Base-by-base conservation (phyloP, 2,329 filamentous ascomycete genomes). In the Botrytis medusae region DNA sequence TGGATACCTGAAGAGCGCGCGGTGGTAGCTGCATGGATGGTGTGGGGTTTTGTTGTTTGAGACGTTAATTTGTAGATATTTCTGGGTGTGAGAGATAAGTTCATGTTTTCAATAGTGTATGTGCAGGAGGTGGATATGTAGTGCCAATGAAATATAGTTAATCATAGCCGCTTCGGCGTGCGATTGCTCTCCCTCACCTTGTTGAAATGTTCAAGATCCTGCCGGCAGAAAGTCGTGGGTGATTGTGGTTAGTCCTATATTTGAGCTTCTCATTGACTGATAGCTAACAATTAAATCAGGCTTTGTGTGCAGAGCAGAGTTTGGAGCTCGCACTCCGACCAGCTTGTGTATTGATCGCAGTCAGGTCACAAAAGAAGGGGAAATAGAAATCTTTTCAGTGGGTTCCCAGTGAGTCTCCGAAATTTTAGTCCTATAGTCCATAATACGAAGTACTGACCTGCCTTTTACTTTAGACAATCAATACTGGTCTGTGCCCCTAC, bases 301-400 rank as follows among this genome's bases (percentile, higher is more conserved):
- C 32, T 44, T 25, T 16, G 29, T 8, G 44, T 25, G 42, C 20
- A 32, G 20, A 3, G 20, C n/a, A 64, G 1, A 8, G 12, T 34
- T 48, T 22, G n/a, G 10, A 25, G 32, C 20, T 25, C 10, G 25
- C 6, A 34, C 2, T 46, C 18, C 12, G 20, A 18, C 16, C 29
- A 48, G 6, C 60, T 62, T 25, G 20, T 20, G 2, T 10, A 10
- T 8, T 59, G 6, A 14, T 18, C 14, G 51, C 5, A 6, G 12
- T n/a, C 14, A 29, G 14, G n/a, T 10, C 51, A 12, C 16, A 54
- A 25, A 10, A 4, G 6, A 29, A 4, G 16, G 4, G 4, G 8
- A 18, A n/a, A n/a, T 1, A 51, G 25, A 2, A n/a, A 18, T 14
- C 0, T n/a, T n/a, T 16, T 25, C 22, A 25, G 16, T 3, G 8